Base-by-base conservation (phyloP, 768 basidiomycete species). In the Bullera alba region DNA sequence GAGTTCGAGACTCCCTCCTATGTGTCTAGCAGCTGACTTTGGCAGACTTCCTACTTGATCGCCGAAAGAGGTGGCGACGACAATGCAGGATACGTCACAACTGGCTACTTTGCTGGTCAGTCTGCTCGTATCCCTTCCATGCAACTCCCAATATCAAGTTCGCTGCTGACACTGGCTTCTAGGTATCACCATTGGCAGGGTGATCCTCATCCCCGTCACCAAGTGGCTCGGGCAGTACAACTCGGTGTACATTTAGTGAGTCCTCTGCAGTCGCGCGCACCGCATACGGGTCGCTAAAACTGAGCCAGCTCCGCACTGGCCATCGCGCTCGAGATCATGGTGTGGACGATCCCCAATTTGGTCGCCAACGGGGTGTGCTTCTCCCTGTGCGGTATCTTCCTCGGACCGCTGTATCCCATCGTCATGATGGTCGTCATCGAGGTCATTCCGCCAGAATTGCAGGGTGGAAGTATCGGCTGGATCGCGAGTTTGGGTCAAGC, bases 401-500 rank as follows among this genome's bases (percentile, higher is more conserved):
- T 87, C n/a, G 86, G 84, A 0, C 85, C 84, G 2, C 80, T 86
- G 74, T 86, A 83, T 62, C 84, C 83, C 1, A 79, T 85, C 42
- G 63, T 68, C 35, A 67, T 73, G 50, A 58, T 65, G 21, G 77
- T 77, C 1, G 76, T 63, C 79, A 84, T 81, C 5, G 77, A 80
- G 1, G 76, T 87, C 46, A 70, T 91, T 7, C 88, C 87, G 5
- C 76, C 77, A 6, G 83, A 82, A 78, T 75, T 90, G 7, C 76
- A 87, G 21, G 78, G 77, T 0, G 80, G 80, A 35, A 67, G 73
- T n/a, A 75, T 77, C 35, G 77, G 72, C 0, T 73, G 64, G 62
- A 70, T 73, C 14, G 66, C 61, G 17, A 54, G 63, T 45, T 43
- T 74, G 28, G 73, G 74, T 19, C 69, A 73, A 48, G 66, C 61